A percentile compares a stretch with the other conserved stretches of the same genome.
These are phyloP conservation scores for Phaffomyces antillensis DNA, from an alignment of 805 yeast genomes.

Conservation along the genomic window DNA sequence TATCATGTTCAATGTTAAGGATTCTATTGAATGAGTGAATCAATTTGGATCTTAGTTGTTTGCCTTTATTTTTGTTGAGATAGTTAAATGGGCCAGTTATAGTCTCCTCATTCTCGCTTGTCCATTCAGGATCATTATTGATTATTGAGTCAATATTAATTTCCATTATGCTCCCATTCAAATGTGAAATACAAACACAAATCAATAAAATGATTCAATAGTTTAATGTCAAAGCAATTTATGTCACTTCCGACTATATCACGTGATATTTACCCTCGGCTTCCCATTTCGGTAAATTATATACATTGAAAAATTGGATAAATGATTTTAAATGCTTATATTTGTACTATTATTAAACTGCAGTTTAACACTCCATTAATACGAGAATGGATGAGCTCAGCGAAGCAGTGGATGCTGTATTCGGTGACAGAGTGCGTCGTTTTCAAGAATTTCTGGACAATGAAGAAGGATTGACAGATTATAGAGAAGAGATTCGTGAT, in stretches of 20 bases:
- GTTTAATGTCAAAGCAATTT: too few species aligned
- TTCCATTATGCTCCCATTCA: not conserved
- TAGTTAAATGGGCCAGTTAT: slow-evolving; percentile 21
- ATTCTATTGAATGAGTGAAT: slow-evolving; percentile 49
- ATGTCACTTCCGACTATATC: not conserved
- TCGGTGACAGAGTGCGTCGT: slow-evolving; percentile 77
- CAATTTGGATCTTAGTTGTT: slow-evolving; percentile 25
- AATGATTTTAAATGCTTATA: too few species aligned
- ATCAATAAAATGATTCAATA: too few species aligned
- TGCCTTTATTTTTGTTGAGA: slow-evolving; percentile 19
- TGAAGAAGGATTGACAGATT: slow-evolving; percentile 47
- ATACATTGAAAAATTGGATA: not conserved
- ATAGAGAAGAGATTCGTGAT: slow-evolving; percentile 60
- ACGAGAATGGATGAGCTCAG: slow-evolving; percentile 18
- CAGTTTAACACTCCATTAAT: not conserved
- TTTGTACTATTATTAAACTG: too few species aligned
- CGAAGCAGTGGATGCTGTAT: slow-evolving; percentile 35
- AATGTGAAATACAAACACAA: not conserved
- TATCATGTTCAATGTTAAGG: slow-evolving; percentile 33
- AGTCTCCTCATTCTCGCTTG: slow-evolving; percentile 3
- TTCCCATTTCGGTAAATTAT: slow-evolving; percentile 6
- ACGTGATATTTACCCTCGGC: not conserved
- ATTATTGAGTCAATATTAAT: not conserved
- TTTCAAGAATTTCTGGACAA: slow-evolving; percentile 82
- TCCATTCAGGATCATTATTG: slow-evolving; percentile 6